phyloP scores from a whole-genome alignment of 257 asterid genomes.

The Voacanga thouarsii region DNA sequence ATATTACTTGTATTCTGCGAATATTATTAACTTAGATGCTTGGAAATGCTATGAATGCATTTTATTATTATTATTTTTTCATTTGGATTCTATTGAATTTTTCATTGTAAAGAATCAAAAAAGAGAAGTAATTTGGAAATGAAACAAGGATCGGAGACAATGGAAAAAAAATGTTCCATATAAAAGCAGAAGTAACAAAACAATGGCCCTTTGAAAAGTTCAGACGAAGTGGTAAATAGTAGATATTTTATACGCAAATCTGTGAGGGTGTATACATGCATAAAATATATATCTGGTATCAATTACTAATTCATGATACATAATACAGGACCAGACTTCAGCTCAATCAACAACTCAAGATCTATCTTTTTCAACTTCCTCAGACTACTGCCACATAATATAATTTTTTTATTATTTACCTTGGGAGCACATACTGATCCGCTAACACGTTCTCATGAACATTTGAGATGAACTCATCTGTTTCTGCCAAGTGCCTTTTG shows the following conservation, averaged over 20 bases:
- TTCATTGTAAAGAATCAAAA: background rate
- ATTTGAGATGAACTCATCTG: constrained; percentile 71
- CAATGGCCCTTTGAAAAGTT: background rate
- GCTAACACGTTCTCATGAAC: constrained; percentile 52
- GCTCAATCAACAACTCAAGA: background rate
- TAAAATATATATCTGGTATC: background rate
- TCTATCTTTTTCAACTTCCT: background rate
- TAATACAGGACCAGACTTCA: background rate
- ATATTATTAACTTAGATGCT: background rate
- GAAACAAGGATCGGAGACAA: background rate
- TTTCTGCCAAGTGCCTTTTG: constrained; percentile 71
- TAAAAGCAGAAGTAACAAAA: background rate
- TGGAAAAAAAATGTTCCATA: background rate
- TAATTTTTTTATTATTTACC: constrained; percentile 32
- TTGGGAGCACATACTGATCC: constrained; percentile 86
- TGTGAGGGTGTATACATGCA: background rate
- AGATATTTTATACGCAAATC: background rate
- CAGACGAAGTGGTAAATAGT: background rate
- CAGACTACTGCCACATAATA: background rate
- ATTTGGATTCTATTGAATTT: background rate
- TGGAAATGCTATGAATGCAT: background rate
- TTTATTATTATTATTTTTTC: background rate
- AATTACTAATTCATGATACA: background rate
- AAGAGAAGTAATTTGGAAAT: background rate
- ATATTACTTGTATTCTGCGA: background rate